Conservation (phyloP, 495 filamentous ascomycete species). For the Cladorrhinum samala region DNA sequence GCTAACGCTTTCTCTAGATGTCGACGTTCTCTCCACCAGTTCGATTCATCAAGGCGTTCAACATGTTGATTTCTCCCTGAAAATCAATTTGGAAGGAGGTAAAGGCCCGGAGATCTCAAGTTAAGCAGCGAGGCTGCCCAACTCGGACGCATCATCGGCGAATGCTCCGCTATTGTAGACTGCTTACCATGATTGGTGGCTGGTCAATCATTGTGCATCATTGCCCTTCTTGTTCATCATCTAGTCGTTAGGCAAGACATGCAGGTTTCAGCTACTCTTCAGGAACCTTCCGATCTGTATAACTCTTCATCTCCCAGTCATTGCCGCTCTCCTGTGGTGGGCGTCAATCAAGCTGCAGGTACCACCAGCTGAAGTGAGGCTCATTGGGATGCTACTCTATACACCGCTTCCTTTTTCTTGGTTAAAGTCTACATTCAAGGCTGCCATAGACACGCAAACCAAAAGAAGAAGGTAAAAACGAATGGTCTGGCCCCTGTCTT, state of each 20-base stretch:
- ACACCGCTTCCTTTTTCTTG: no score
- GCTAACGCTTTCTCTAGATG: slow-evolving; percentile 45
- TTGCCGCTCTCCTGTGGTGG: no score
- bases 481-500: no score
- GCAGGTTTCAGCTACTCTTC: neutral
- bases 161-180: neutral
- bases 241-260: neutral
- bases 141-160: neutral
- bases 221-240: neutral
- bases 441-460: neutral
- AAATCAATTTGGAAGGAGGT: slow-evolving; percentile 53
- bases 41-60: slow-evolving; percentile 92
- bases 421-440: no score
- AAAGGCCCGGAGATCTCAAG: slow-evolving; percentile 22
- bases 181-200: no score
- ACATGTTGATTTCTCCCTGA: slow-evolving; percentile 93
- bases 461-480: neutral
- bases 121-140: slow-evolving; percentile 2
- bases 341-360: no score
- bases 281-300: no score
- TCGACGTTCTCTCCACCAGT: slow-evolving; percentile 93
- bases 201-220: no score
- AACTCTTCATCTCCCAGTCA: no score
- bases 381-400: no score
- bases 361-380: no score